A percentile compares a stretch with the other conserved stretches of the same genome.
Conservation (phyloP, 2,329 filamentous ascomycete species). For the Nakataea oryzae region DNA sequence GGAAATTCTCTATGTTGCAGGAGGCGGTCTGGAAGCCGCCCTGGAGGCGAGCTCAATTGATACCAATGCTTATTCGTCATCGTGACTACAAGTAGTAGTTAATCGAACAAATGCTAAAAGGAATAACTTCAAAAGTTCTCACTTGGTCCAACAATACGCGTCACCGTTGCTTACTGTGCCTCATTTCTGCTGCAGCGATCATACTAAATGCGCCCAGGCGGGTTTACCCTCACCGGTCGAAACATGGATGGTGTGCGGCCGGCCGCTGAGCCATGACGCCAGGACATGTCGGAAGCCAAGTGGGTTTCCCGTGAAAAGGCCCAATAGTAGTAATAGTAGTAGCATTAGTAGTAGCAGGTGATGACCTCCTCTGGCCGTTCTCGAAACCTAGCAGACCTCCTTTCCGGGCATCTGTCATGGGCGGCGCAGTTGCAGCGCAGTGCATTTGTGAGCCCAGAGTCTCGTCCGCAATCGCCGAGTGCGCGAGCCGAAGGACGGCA, state of each 20-base stretch:
- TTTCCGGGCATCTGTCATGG: background rate
- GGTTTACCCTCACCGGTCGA: background rate
- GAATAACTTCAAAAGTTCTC: conserved; percentile 4
- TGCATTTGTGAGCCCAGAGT: no score
- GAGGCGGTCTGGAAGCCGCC: conserved; percentile 11
- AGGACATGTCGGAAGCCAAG: background rate
- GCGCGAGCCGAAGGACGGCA: no score
- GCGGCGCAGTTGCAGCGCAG: background rate
- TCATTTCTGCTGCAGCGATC: background rate
- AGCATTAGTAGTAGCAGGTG: no score
- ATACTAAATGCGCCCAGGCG: background rate
- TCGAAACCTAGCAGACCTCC: background rate
- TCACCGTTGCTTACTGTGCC: background rate
- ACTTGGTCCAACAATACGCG: background rate
- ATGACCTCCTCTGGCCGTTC: background rate
- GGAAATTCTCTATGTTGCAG: conserved; percentile 3
- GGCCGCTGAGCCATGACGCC: background rate
- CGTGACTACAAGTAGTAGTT: conserved; percentile 28
- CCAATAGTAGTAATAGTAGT: no score
- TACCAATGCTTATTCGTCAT: conserved; percentile 16
- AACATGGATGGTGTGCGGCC: background rate
- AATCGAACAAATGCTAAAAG: conserved; percentile 21
- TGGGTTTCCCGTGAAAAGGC: background rate
- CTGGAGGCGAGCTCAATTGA: conserved; percentile 13
- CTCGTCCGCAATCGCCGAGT: no score